Evolutionary conservation across 768 basidiomycete species (phyloP).

Genomic region (Crassisporium funariophilum): DNA sequence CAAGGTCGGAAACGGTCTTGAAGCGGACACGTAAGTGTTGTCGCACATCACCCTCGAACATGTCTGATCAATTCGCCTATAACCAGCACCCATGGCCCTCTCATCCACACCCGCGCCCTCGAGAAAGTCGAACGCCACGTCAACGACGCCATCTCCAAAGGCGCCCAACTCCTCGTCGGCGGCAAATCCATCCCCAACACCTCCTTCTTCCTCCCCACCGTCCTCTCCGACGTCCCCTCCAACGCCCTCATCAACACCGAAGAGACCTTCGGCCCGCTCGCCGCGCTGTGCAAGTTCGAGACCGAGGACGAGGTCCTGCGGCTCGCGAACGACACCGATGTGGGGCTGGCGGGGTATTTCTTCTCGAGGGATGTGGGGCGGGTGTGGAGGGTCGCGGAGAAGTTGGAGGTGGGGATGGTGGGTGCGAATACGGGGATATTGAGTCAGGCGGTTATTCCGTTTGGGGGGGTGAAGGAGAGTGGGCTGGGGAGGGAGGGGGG

Average conservation of each 20-base stretch:
- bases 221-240: slow-evolving; percentile 80
- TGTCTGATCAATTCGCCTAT: background rate
- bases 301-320: slow-evolving; percentile 92
- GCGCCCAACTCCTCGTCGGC: slow-evolving; percentile 90
- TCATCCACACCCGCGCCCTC: slow-evolving; percentile 85
- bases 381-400: slow-evolving; percentile 94
- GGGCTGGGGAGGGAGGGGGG: slow-evolving; percentile 83
- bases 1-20: slow-evolving; percentile 88
- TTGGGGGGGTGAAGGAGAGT: slow-evolving; percentile 91
- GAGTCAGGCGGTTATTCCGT: slow-evolving; percentile 80
- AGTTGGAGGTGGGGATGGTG: slow-evolving; percentile 91
- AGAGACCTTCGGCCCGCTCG: slow-evolving; percentile 96
- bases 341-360: slow-evolving; percentile 95
- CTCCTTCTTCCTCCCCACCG: slow-evolving; percentile 84
- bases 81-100: slow-evolving; percentile 86
- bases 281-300: slow-evolving; percentile 85
- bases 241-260: slow-evolving; percentile 70
- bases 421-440: slow-evolving; percentile 81
- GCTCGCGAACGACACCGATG: slow-evolving; percentile 79
- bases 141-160: slow-evolving; percentile 81
- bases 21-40: slow-evolving; percentile 73
- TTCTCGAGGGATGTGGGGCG: slow-evolving; percentile 83
- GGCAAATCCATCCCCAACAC: slow-evolving; percentile 65
- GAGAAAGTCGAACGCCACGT: slow-evolving; percentile 88
- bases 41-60: background rate